These are phyloP conservation scores for Suaeda aralocaspica DNA, from an alignment of 148 eudicot species.

Conservation along the genomic window DNA sequence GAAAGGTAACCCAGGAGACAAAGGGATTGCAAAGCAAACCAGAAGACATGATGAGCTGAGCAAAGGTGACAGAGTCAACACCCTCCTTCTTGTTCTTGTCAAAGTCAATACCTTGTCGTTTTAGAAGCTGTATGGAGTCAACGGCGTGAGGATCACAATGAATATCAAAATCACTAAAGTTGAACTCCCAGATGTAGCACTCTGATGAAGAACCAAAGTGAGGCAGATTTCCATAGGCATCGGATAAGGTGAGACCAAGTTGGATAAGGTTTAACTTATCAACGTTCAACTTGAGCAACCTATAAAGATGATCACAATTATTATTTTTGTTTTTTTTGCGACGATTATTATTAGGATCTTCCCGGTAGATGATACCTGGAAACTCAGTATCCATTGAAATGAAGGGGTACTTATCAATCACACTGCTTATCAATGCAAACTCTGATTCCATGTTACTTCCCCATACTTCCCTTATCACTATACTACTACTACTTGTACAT, in stretches of 20 bases:
- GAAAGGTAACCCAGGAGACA: slow-evolving; percentile 70
- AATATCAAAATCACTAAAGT: slow-evolving; percentile 51
- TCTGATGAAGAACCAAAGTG: slow-evolving; percentile 18
- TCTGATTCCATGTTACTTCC: slow-evolving; percentile 42
- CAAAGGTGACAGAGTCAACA: slow-evolving; percentile 41
- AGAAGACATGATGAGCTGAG: slow-evolving; percentile 56
- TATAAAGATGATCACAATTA: slow-evolving; percentile 36
- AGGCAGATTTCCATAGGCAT: slow-evolving; percentile 49
- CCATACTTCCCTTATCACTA: slow-evolving; percentile 57
- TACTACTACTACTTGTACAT: slow-evolving; percentile 13
- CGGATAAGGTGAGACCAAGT: slow-evolving; percentile 68
- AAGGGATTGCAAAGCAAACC: slow-evolving; percentile 54
- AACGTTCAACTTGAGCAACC: slow-evolving; percentile 55
- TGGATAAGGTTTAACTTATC: slow-evolving; percentile 55
- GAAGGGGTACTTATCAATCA: slow-evolving; percentile 41
- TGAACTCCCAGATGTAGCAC: slow-evolving; percentile 60
- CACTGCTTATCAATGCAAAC: slow-evolving; percentile 32
- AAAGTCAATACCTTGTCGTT: slow-evolving; percentile 52
- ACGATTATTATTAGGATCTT: background rate
- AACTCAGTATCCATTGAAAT: slow-evolving; percentile 77
- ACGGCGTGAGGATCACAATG: slow-evolving; percentile 47
- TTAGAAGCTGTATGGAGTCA: slow-evolving; percentile 49
- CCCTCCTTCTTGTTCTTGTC: slow-evolving; percentile 39
- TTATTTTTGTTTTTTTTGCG: too few relatives aligned
- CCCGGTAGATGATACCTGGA: slow-evolving; percentile 47